Conservation (phyloP, 2,329 filamentous ascomycete species). For the Tetracladium maxilliforme region DNA sequence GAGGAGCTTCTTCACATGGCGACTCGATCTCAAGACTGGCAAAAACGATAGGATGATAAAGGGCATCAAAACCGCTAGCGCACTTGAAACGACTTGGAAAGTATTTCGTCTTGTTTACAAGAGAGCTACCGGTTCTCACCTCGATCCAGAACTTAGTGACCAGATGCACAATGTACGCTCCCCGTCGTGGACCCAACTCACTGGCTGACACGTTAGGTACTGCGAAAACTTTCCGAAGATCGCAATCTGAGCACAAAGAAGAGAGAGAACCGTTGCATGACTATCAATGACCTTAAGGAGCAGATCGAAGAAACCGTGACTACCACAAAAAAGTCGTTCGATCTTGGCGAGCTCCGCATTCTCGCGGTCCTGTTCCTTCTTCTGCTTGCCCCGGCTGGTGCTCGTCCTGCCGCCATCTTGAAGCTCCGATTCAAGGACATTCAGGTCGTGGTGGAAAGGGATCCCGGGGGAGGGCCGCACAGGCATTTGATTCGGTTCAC, state of each 20-base stretch:
- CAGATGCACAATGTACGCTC: constrained; percentile 6
- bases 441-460: too few relatives aligned
- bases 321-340: constrained; percentile 11
- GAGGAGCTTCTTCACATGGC: too few relatives aligned
- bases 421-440: too few relatives aligned
- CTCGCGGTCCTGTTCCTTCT: constrained; percentile 9
- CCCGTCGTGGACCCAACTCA: too few relatives aligned
- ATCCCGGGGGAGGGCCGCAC: too few relatives aligned
- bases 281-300: constrained; percentile 9
- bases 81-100: constrained; percentile 13
- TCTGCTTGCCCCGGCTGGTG: constrained; percentile 6
- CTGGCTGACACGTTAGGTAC: too few relatives aligned
- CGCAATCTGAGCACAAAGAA: constrained; percentile 7
- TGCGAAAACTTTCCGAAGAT: constrained; percentile 9
- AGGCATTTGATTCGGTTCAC: too few relatives aligned
- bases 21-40: too few relatives aligned
- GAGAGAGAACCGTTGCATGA: constrained; percentile 10
- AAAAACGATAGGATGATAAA: constrained; percentile 5
- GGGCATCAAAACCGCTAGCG: constrained; percentile 5
- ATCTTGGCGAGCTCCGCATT: constrained; percentile 10
- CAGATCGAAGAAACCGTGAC: constrained; percentile 12
- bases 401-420: too few relatives aligned
- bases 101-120: constrained; percentile 12
- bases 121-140: constrained; percentile 6
- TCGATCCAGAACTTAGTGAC: constrained; percentile 6